Percentiles rank a stretch among this genome's conserved stretches.
Conservation (phyloP, 192 early-diverging fungal genomes). For the Backusella liffmaniae region DNA sequence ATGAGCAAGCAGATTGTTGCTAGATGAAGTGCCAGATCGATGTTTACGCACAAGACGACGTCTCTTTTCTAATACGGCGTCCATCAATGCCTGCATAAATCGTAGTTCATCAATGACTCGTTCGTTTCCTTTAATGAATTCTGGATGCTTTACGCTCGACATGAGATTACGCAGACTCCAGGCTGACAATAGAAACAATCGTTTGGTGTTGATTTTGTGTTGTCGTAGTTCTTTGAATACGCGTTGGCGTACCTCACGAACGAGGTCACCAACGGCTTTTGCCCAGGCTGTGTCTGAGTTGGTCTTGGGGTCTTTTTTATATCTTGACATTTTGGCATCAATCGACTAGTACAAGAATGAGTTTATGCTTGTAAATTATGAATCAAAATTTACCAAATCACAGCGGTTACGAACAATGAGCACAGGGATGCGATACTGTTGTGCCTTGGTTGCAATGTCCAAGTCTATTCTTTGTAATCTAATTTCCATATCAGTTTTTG, state of each 20-base stretch:
- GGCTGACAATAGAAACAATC: conserved; percentile 33
- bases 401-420: conserved; percentile 32
- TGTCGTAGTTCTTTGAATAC: conserved; percentile 26
- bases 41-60: background rate
- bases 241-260: conserved; percentile 29
- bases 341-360: conserved; percentile 11
- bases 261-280: conserved; percentile 26
- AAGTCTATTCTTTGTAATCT: conserved; percentile 29
- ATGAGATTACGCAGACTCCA: conserved; percentile 38
- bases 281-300: conserved; percentile 19
- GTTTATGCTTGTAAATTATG: too few species aligned
- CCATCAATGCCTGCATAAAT: conserved; percentile 30
- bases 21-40: background rate
- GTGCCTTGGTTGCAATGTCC: conserved; percentile 24
- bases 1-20: background rate
- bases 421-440: conserved; percentile 22
- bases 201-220: conserved; percentile 20
- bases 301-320: conserved; percentile 1
- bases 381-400: conserved; percentile 22
- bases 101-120: conserved; percentile 30
- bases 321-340: conserved; percentile 24
- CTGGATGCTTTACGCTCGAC: conserved; percentile 13
- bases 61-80: conserved; percentile 31
- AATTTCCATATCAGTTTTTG: background rate
- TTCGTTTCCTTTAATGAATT: conserved; percentile 12